phyloP scores from a whole-genome alignment of 805 yeast species.

The Candida jianshihensis region DNA sequence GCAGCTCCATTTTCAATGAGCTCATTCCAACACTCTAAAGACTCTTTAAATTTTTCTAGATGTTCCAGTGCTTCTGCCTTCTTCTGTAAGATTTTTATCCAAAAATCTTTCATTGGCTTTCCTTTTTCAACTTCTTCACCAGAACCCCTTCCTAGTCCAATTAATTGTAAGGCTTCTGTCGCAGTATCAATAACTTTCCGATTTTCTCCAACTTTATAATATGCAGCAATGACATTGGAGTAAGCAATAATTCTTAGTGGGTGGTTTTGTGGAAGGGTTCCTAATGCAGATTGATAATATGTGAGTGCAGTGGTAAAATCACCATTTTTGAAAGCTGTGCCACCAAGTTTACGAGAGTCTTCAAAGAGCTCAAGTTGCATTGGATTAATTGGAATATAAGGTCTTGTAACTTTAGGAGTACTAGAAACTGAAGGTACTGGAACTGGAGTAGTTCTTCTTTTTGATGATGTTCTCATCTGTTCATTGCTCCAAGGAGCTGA shows the following conservation, averaged over 20 bases:
- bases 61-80: conserved; percentile 84
- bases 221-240: conserved; percentile 70
- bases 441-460: conserved; percentile 9
- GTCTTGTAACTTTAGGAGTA: conserved; percentile 6
- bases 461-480: conserved; percentile 21
- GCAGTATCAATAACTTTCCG: conserved; percentile 27
- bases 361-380: conserved; percentile 31
- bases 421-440: conserved; percentile 3
- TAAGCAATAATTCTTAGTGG: conserved; percentile 57
- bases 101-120: conserved; percentile 58
- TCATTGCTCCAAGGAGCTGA: conserved; percentile 1
- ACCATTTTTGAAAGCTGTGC: conserved; percentile 67
- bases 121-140: conserved; percentile 39
- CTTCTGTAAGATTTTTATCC: conserved; percentile 61
- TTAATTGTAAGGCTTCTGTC: conserved; percentile 23
- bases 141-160: conserved; percentile 30
- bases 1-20: conserved; percentile 65
- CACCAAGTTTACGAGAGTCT: conserved; percentile 48
- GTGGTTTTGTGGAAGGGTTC: conserved; percentile 56
- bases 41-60: conserved; percentile 59
- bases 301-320: conserved; percentile 64
- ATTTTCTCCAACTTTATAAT: conserved; percentile 64
- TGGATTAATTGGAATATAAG: conserved; percentile 10
- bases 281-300: conserved; percentile 50
- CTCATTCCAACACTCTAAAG: conserved; percentile 53